Conservation (phyloP, 2,329 filamentous ascomycete species). For the Phialocephala sp. region DNA sequence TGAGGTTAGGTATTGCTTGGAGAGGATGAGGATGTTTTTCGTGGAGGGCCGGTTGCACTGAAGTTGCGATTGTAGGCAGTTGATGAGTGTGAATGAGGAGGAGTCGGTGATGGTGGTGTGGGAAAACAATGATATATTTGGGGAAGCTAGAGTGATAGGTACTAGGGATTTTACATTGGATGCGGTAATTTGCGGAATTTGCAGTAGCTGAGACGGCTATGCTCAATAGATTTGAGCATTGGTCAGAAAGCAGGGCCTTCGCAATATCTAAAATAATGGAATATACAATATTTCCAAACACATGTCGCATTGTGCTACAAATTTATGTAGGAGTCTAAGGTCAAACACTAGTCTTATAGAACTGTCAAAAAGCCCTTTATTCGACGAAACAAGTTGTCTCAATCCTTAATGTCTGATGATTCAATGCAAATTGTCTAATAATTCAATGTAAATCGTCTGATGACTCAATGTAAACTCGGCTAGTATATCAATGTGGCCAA, state of each 20-base stretch:
- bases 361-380: too few relatives aligned
- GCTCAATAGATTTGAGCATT: not conserved
- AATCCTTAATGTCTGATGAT: not conserved
- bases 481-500: too few relatives aligned
- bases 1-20: not conserved
- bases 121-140: not conserved
- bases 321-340: not conserved
- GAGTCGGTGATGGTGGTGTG: too few relatives aligned
- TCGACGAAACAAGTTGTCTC: too few relatives aligned
- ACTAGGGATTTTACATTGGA: not conserved
- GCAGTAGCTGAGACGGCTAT: not conserved
- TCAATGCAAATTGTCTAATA: not conserved
- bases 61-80: not conserved
- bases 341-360: too few relatives aligned
- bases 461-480: too few relatives aligned
- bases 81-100: not conserved
- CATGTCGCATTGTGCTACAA: not conserved
- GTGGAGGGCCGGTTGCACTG: not conserved
- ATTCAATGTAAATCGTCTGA: not conserved
- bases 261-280: not conserved
- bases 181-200: not conserved
- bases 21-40: not conserved
- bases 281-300: not conserved
- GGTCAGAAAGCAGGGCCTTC: not conserved
- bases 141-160: not conserved